phyloP scores from a whole-genome alignment of 1,284 basidiomycete genomes.

The Coniferiporia sulphurascens region DNA sequence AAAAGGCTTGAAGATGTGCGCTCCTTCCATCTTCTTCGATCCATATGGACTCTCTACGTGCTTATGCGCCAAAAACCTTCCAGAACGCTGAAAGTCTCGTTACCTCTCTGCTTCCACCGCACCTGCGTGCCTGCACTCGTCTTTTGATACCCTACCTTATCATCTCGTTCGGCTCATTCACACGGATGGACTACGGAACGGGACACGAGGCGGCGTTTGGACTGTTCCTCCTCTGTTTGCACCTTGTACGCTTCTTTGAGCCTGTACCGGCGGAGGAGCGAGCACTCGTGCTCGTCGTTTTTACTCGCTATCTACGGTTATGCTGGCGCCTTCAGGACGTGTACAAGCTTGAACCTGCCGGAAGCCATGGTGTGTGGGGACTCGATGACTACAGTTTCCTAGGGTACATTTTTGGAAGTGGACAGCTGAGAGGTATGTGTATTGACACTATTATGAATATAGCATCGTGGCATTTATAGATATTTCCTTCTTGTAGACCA shows the following conservation, averaged over 20 bases:
- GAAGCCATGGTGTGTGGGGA: conserved; percentile 98
- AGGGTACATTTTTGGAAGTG: conserved; percentile 90
- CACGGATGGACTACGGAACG: conserved; percentile 93
- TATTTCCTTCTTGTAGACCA: conserved; percentile 39
- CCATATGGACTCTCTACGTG: conserved; percentile 7
- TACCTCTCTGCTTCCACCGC: conserved; percentile 40
- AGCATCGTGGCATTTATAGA: too few species aligned
- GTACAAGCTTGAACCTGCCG: conserved; percentile 93
- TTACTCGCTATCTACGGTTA: conserved; percentile 74
- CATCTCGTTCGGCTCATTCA: conserved; percentile 87
- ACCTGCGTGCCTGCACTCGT: conserved; percentile 45
- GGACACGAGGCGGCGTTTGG: conserved; percentile 92
- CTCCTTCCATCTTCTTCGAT: conserved; percentile 20
- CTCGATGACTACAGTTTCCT: conserved; percentile 93
- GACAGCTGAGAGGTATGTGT: conserved; percentile 71
- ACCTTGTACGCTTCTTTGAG: conserved; percentile 57
- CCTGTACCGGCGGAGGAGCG: conserved; percentile 53
- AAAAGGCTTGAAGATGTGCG: conserved; percentile 70
- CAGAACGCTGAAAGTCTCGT: conserved; percentile 66
- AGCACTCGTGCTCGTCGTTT: conserved; percentile 59
- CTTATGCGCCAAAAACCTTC: background rate
- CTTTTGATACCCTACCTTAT: conserved; percentile 74
- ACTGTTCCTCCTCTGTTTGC: conserved; percentile 69
- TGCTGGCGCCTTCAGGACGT: conserved; percentile 86
- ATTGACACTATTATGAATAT: background rate